Base-by-base conservation (phyloP, 2,329 filamentous ascomycete species). In the Xylaria polymorpha region DNA sequence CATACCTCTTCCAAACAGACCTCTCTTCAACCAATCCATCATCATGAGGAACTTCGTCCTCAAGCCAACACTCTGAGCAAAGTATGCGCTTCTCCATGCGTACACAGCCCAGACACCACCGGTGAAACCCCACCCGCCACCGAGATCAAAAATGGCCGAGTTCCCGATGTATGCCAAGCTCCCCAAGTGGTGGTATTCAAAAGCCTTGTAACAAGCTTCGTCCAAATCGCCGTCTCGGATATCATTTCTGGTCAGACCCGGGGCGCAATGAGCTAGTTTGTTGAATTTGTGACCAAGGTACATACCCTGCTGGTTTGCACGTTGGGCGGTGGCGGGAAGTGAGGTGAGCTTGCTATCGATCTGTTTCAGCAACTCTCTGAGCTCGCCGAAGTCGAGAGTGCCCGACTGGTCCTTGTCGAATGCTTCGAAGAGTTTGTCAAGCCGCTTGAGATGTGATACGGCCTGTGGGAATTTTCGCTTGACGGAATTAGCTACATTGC, bases 1-100 rank as follows among this genome's bases (percentile, higher is more conserved):
- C 91, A 84, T 82, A 98, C 95, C 96, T 90, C 96, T 88, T 74
- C 96, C 96, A 83, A 99, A 99, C 25, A 99, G 81, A 14, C 94
- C 93, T 79, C 97, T 87, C 88, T 98, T 99, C n/a, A 90, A 91
- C 96, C 96, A 99, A 80, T 99, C 96, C 96, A 99, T 98, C 20
- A 94, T 94, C 81, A 99, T 85, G 77, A 99, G 82, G 72, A 94
- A 88, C 71, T 95, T 88, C 32, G 96, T 99, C 74, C 96, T 86
- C 68, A 98, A 87, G 81, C 94, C 98, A 57, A 99, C 96, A 77
- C 94, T 97, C 85, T 99, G 94, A 14, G 96, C 94, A 83, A 99
- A 99, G 82, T 99, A 99, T 15, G 98, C 91, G 72, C 93, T 94
- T 71, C 96, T 86, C 96, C 96, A 99, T 41, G 97, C 88, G 80